Conservation (phyloP, 768 basidiomycete genomes). For the Macrolepiota fuliginosa region DNA sequence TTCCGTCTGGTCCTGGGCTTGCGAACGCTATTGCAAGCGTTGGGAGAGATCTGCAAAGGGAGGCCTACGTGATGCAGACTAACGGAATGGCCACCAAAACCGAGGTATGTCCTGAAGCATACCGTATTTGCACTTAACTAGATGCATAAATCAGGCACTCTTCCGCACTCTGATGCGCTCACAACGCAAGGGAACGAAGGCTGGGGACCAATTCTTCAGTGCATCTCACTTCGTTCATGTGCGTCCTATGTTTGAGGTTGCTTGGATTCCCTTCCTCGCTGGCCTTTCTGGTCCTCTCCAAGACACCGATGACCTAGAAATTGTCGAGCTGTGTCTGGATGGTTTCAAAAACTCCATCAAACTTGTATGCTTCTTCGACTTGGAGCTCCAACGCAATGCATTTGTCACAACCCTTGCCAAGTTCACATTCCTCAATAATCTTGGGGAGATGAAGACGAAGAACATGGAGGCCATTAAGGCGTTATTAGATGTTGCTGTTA, state of each 20-base stretch:
- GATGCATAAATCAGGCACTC: conserved; percentile 59
- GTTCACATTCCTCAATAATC: conserved; percentile 96
- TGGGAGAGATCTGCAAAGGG: conserved; percentile 91
- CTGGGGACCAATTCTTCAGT: conserved; percentile 88
- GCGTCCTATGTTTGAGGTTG: conserved; percentile 98
- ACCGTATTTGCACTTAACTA: background rate
- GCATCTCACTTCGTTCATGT: conserved; percentile 97
- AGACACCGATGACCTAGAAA: conserved; percentile 90
- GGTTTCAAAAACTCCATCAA: conserved; percentile 97
- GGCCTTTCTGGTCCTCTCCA: conserved; percentile 93
- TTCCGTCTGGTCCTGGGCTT: conserved; percentile 62
- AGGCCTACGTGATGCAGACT: conserved; percentile 93
- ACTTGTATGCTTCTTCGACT: conserved; percentile 95
- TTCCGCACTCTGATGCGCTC: conserved; percentile 91
- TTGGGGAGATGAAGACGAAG: conserved; percentile 98
- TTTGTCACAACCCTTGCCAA: conserved; percentile 96
- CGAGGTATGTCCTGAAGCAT: conserved; percentile 52
- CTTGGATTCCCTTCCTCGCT: conserved; percentile 98
- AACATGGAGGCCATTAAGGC: conserved; percentile 99
- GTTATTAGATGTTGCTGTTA: conserved; percentile 89
- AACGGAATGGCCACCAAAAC: conserved; percentile 97
- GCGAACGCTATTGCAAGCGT: conserved; percentile 84
- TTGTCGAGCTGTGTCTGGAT: conserved; percentile 89
- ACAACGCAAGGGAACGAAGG: conserved; percentile 80
- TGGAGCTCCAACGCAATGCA: conserved; percentile 97